Conservation (phyloP, 768 basidiomycete species). For the Podaxis sp. region DNA sequence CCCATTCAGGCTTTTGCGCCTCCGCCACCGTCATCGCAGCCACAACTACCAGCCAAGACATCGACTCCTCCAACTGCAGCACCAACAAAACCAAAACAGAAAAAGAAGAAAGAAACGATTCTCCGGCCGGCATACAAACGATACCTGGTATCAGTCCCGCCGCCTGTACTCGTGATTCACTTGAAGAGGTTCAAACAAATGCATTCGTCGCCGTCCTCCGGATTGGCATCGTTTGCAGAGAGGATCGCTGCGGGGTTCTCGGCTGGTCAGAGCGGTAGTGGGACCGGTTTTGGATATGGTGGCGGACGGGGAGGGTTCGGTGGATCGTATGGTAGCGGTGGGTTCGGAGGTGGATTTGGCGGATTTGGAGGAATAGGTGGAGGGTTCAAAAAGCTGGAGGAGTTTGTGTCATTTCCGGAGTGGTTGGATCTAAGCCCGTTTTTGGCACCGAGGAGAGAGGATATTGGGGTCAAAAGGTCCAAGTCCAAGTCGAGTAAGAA, state of each 20-base stretch:
- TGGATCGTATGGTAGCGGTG: neutral
- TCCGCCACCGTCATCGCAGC: neutral
- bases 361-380: slow-evolving; percentile 20
- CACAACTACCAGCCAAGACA: slow-evolving; percentile 4
- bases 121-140: slow-evolving; percentile 90
- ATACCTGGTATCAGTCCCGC: slow-evolving; percentile 84
- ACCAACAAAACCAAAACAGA: slow-evolving; percentile 20
- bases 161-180: slow-evolving; percentile 88
- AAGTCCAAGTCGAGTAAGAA: slow-evolving; percentile 1
- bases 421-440: slow-evolving; percentile 82
- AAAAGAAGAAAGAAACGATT: slow-evolving; percentile 58
- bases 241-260: slow-evolving; percentile 5
- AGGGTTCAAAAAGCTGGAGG: slow-evolving; percentile 87
- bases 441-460: slow-evolving; percentile 76
- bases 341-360: neutral
- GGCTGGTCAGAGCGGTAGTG: neutral
- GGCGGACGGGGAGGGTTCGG: neutral
- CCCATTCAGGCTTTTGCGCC: neutral
- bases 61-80: neutral
- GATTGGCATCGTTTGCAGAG: neutral
- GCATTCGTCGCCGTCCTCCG: slow-evolving; percentile 55
- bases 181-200: slow-evolving; percentile 94
- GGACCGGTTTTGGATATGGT: slow-evolving; percentile 2
- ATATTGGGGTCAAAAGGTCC: slow-evolving; percentile 39
- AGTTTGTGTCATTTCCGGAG: slow-evolving; percentile 89